Base-by-base conservation (phyloP, 1,139 yeast species). In the Taphrina communis region DNA sequence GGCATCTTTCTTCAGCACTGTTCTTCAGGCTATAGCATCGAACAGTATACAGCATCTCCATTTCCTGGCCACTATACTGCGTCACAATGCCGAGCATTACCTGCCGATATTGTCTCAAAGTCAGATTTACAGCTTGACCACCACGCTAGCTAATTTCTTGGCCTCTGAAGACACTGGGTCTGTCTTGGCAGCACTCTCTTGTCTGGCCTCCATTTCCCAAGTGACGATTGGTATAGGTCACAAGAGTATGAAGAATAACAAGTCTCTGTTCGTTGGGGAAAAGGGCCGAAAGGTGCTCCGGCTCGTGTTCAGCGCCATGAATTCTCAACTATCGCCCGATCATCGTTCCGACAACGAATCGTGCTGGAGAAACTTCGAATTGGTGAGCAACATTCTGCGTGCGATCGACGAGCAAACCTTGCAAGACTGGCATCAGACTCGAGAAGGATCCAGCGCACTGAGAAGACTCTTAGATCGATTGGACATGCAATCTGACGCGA, bases 201-300 rank as follows among this genome's bases (percentile, higher is more conserved):
- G 61, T 42, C 38, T 63, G n/a, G 55, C 61, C 8, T 55, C 61
- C 8, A 46, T 63, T 14, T 58, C 67, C 1, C 25, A 31, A n/a
- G 11, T 7, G 12, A 19, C 21, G 2, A 21, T n/a, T 14, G 35
- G 35, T n/a, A 21, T 9, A 3, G 8, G 21, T 21, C 6, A n/a
- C 36, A 39, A 19, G 7, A 19, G 46, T 6, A 11, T 25, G 36
- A 31, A 25, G 6, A 42, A 55, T 39, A 44, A 39, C 36, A 25
- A 55, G 14, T n/a, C 48, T 19, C 39, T 63, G 17, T 63, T 63
- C 25, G 21, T 25, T 21, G 67, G 48, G 3, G 67, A 63, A 19
- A 63, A 63, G 39, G 67, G 67, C 1, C 53, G 38, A 39, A 63
- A 63, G 38, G 67, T 63, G n/a, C 21, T 46, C 12, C 60, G 67